Evolutionary conservation across 2,329 filamentous ascomycete species (phyloP).

Genomic region (Tolypocladium tropicale): DNA sequence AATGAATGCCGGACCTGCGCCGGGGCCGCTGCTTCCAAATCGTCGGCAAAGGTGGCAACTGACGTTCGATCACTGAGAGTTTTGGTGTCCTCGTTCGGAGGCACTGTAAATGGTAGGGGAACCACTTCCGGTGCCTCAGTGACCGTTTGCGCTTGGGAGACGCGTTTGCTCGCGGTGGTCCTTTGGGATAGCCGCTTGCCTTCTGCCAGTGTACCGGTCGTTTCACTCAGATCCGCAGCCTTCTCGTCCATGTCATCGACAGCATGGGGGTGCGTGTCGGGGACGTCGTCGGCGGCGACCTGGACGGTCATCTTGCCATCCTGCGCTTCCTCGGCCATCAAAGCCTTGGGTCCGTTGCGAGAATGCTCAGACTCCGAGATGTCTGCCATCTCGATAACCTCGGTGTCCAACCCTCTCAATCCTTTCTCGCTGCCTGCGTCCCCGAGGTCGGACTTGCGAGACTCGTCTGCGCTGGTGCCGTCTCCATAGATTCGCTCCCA

Average conservation of each 20-base stretch:
- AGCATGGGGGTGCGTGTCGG: constrained; percentile 13
- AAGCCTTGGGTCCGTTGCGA: constrained; percentile 21
- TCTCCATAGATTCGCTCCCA: constrained; percentile 77
- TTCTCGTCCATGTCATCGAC: constrained; percentile 21
- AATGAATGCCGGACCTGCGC: constrained; percentile 23
- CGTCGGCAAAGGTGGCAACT: constrained; percentile 59
- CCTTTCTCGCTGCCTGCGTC: constrained; percentile 38
- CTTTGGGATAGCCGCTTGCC: constrained; percentile 12
- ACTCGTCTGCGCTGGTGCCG: constrained; percentile 30
- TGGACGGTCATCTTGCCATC: constrained; percentile 40
- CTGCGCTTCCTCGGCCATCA: constrained; percentile 31
- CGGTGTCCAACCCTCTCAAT: constrained; percentile 22
- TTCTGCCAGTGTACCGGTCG: constrained; percentile 5
- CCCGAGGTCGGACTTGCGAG: constrained; percentile 41
- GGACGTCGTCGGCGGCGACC: constrained; percentile 39
- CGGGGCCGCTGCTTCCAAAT: constrained; percentile 30
- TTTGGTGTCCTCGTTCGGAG: constrained; percentile 29
- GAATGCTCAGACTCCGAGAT: constrained; percentile 24
- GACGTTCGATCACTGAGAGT: constrained; percentile 48
- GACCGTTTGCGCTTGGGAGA: constrained; percentile 10
- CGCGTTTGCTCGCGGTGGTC: constrained; percentile 7
- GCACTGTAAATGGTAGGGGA: constrained; percentile 56
- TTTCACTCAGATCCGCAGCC: constrained; percentile 15
- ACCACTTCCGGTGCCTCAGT: constrained; percentile 40
- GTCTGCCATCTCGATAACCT: constrained; percentile 48